Evolutionary conservation across 1,284 basidiomycete species (phyloP), one percentile per base, ranked within the genome.

Genomic region (Irpex sp.): DNA sequence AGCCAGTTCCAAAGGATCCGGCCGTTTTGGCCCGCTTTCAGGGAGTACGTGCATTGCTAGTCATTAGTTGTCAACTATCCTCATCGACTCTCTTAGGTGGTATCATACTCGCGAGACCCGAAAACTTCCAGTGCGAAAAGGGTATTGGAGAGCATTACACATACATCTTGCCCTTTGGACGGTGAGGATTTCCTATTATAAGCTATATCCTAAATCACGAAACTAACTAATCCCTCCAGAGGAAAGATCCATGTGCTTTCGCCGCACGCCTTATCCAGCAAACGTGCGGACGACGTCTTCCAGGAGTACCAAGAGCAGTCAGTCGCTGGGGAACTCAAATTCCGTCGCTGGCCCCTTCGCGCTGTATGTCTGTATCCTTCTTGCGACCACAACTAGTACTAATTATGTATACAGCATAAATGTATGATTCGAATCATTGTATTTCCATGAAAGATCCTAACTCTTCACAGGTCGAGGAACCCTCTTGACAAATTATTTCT

Each of bases 401-500:
- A 7, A 20, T 32, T 65, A 64, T 68, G 32, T 11, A 15, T 45
- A 10, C 70, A 94, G 92, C 90, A 93, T 76, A 92, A 90, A 86
- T 88, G 92, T 92, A 83, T 67, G 77, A 65, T 6, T 67, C 54
- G 45, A 65, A n/a, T 42, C 15, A 54, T n/a, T 22, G 44, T 32
- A 7, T 54, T 58, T 32, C 32, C 32, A 0, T 56, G 58, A 59
- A n/a, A 15, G 65, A 70, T 69, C 9, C 54, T 74, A 65, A 73
- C 72, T 15, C 27, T 24, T 22, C 67, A n/a, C 66, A 94, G 93
- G 89, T 76, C 88, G 92, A 66, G 93, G 94, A 6, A 81, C 85
- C 3, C 80, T 95, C 18, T 82, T 95, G 64, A 92, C 93, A 5
- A 92, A 94, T 76, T 95, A 95, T 78, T 95, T 95, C 76, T 95